A percentile compares a stretch with the other conserved stretches of the same genome.
phyloP scores from a whole-genome alignment of 78 protist species.

The Tieghemostelium lacteum region DNA sequence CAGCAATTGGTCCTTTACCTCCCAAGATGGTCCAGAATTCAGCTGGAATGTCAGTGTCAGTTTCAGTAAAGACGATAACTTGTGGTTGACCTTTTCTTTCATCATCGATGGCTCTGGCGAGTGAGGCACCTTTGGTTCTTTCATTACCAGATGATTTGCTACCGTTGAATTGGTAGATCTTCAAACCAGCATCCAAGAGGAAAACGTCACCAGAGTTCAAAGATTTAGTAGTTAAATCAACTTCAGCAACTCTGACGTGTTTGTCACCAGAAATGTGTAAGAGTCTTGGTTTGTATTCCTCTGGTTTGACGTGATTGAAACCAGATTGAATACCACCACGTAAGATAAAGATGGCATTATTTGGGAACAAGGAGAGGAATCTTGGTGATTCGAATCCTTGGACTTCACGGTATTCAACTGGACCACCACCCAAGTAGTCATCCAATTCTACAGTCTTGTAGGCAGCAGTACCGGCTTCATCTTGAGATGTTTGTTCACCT shows the following conservation, averaged over 20 bases:
- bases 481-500: slow-evolving; percentile 80
- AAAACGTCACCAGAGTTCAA: slow-evolving; percentile 76
- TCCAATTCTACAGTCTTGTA: slow-evolving; percentile 93
- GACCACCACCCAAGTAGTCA: slow-evolving; percentile 74
- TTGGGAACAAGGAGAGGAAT: slow-evolving; percentile 55
- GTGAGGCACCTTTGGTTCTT: slow-evolving; percentile 13
- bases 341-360: slow-evolving; percentile 8
- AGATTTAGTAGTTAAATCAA: slow-evolving; percentile 8
- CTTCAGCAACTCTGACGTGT: slow-evolving; percentile 41
- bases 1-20: slow-evolving; percentile 46
- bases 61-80: slow-evolving; percentile 25
- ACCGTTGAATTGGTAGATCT: slow-evolving; percentile 65
- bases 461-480: slow-evolving; percentile 90
- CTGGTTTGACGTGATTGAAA: slow-evolving; percentile 61
- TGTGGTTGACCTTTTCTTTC: slow-evolving; percentile 56
- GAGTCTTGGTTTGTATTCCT: slow-evolving; percentile 51
- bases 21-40: slow-evolving; percentile 56
- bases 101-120: slow-evolving; percentile 15
- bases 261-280: slow-evolving; percentile 26
- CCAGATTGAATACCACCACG: slow-evolving; percentile 78
- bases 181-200: slow-evolving; percentile 70
- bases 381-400: slow-evolving; percentile 30
- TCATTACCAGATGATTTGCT: slow-evolving; percentile 5
- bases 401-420: slow-evolving; percentile 66
- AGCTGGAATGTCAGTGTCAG: slow-evolving; percentile 38